Percentiles rank a stretch among this genome's conserved stretches.
Conservation (phyloP, 306 rosid genomes). For the Luffa aegyptiaca region DNA sequence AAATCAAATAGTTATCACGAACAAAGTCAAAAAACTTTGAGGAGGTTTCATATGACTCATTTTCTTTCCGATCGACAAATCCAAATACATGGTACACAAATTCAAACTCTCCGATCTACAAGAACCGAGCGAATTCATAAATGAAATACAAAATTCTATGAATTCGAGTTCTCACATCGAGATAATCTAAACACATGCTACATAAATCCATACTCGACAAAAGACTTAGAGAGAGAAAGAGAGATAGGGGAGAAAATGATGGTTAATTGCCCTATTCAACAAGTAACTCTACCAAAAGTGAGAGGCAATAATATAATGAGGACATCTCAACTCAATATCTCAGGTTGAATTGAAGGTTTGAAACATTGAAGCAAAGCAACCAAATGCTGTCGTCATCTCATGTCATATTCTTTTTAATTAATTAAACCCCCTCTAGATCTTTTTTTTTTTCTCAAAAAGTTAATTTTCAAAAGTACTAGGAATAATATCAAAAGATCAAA, state of each 20-base stretch:
- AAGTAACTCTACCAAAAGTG: not conserved
- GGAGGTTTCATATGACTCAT: not conserved
- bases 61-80: not conserved
- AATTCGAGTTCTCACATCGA: no score
- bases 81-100: not conserved
- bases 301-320: not conserved
- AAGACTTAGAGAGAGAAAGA: not conserved
- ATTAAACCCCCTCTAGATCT: not conserved
- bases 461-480: not conserved
- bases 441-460: not conserved
- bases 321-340: conserved; percentile 8
- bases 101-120: no score
- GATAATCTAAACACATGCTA: not conserved
- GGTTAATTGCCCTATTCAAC: not conserved
- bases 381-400: not conserved
- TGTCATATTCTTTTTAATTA: not conserved
- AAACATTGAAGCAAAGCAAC: not conserved
- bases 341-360: conserved; percentile 5
- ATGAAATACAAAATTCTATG: no score
- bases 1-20: no score
- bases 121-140: no score
- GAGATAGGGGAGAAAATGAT: not conserved
- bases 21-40: not conserved
- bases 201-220: not conserved
- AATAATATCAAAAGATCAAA: not conserved